Evolutionary conservation across 345 rosid species (phyloP), one percentile per base, ranked within the genome.

Genomic region (Citrus mangshanensis): DNA sequence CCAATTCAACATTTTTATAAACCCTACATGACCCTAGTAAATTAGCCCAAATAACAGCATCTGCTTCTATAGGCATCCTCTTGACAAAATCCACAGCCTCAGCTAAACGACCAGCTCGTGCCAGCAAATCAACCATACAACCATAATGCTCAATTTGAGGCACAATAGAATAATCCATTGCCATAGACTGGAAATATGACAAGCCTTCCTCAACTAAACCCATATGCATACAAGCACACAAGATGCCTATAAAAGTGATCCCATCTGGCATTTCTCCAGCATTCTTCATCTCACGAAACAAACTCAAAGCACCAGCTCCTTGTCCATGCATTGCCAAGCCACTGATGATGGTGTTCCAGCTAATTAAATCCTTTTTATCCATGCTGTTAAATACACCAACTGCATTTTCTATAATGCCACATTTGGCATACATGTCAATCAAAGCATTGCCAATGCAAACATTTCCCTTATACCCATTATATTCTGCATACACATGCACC

Each of bases 131-230:
- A 81, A 91, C 95, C 78, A 95, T 81, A 79, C 98, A 95, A 7
- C 98, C 98, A 14, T 91, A 92, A 65, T 95, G 99, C 83, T 93
- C 98, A 28, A 95, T 92, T 56, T 87, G 88, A 79, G 97, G 98
- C 61, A 59, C 75, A 35, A 92, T 77, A 13, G 89, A 85, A 82
- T 86, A 88, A 80, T 95, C 90, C 60, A 82, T 82, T 9, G 75
- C 67, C 98, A 93, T 92, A 13, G 96, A 87, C n/a, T 54, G 77
- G 86, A 87, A 92, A 87, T 87, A 87, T 38, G 89, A 86, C 54
- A 90, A 84, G 38, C 95, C 97, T 81, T 89, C 93, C 73, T 88
- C 87, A 46, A 93, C 91, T 79, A 92, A 82, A 77, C 93, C 94
- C 92, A 86, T 84, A 79, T 95, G 98, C 16, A 87, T 83, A 77